Conservation (phyloP, 2,329 filamentous ascomycete species). For the Rachicladosporium sp. region DNA sequence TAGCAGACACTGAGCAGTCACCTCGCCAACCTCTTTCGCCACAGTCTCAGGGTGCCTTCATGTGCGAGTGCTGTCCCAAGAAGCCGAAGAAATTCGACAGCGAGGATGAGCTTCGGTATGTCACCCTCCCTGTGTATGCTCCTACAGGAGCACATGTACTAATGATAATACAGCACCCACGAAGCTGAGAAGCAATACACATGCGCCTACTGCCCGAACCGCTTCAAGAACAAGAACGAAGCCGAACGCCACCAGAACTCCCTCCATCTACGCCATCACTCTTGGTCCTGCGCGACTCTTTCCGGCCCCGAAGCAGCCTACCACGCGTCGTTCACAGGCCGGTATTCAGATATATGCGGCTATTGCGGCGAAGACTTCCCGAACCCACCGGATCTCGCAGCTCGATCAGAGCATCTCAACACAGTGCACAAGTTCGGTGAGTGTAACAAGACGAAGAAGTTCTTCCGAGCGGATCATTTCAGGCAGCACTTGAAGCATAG, state of each 20-base stretch:
- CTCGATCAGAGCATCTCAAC: constrained; percentile 74
- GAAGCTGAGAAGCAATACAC: constrained; percentile 95
- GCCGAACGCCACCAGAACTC: constrained; percentile 94
- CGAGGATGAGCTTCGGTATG: constrained; percentile 71
- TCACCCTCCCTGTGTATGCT: neutral
- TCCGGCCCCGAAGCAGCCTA: constrained; percentile 64
- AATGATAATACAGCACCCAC: constrained; percentile 49
- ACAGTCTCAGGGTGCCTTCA: constrained; percentile 47
- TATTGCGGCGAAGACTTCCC: constrained; percentile 92
- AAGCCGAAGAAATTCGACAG: constrained; percentile 93
- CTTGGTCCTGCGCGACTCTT: constrained; percentile 91
- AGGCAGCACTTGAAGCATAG: constrained; percentile 96
- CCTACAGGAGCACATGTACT: neutral
- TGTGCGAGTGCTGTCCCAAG: constrained; percentile 94
- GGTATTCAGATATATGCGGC: constrained; percentile 67
- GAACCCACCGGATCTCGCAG: constrained; percentile 80
- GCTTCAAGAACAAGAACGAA: constrained; percentile 99
- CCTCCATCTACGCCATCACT: constrained; percentile 79
- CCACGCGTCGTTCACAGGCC: constrained; percentile 50
- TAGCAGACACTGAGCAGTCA: constrained; percentile 14
- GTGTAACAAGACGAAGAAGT: constrained; percentile 97
- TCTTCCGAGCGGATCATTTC: constrained; percentile 95
- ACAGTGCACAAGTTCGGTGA: constrained; percentile 92
- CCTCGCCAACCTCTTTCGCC: constrained; percentile 38
- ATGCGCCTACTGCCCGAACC: constrained; percentile 81